Evolutionary conservation across 164 flowering plant genomes (phyloP).

Genomic region (Stephania japonica): DNA sequence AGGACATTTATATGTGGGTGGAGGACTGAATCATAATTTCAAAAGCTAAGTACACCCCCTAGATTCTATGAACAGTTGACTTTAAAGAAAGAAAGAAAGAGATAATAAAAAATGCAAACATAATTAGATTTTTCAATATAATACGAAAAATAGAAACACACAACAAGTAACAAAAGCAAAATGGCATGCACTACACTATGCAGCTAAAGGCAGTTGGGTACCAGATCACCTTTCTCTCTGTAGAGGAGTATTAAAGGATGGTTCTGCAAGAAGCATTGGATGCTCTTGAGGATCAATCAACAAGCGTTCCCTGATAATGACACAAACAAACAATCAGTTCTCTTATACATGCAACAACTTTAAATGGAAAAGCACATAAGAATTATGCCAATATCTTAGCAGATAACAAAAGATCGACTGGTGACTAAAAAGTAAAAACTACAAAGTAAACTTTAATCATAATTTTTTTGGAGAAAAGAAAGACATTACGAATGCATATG

Average conservation of each 20-base stretch:
- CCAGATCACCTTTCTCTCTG: slow-evolving; percentile 83
- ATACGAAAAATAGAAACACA: neutral
- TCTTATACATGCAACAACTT: neutral
- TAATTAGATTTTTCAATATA: neutral
- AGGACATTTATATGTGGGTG: neutral
- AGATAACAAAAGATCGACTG: neutral
- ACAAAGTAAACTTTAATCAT: neutral
- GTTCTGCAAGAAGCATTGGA: slow-evolving; percentile 97
- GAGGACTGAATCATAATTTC: neutral
- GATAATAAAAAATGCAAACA: neutral
- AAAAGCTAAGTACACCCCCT: neutral
- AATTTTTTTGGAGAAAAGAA: too few species aligned
- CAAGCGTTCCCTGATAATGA: slow-evolving; percentile 62
- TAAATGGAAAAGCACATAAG: neutral
- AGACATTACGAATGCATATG: too few species aligned
- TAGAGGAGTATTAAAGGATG: slow-evolving; percentile 76
- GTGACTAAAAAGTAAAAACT: neutral
- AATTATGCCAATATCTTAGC: neutral
- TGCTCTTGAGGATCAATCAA: slow-evolving; percentile 91
- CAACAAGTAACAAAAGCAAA: neutral
- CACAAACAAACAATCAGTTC: neutral
- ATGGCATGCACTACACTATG: neutral
- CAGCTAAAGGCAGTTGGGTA: slow-evolving; percentile 5
- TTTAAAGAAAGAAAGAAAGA: neutral
- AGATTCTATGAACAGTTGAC: neutral